Evolutionary conservation across 129 eudicot genomes (phyloP), one percentile per base, ranked within the genome.

Genomic region (Deinandra increscens): DNA sequence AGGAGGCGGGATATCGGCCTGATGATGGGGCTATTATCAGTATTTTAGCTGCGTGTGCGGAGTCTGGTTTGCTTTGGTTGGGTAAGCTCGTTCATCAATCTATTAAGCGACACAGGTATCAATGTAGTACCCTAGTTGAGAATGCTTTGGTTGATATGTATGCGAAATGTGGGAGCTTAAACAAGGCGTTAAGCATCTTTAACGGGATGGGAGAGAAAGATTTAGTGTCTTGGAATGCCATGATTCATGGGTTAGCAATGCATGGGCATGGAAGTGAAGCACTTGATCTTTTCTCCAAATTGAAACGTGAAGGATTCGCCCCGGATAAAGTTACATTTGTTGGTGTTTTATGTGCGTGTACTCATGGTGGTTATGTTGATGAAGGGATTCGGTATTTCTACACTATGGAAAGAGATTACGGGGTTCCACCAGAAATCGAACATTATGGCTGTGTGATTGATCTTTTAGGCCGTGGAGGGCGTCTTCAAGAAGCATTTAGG

Each of bases 371-470:
- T 29, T 79, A 73, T 70, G 71, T 87, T 5, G 78, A 87, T 0
- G 84, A 84, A 31, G 98, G 98, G 46, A 55, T 87, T 60, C 59
- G 66, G 10, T 85, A 76, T 64, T 93, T 93, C 68, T 73, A 89
- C 76, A 65, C 76, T 23, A 93, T 93, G 98, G 88, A 89, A 74
- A 71, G 66, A 64, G 92, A 89, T 51, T 87, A 86, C 4, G 81
- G 83, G 3, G 72, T 89, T 10, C 56, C 67, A 17, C 97, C 97
- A 8, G 83, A 83, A 76, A 85, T 93, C n/a, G 96, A 85, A 82
- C 98, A 86, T 59, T 89, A 89, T 65, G 97, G 98, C 3, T 93
- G 98, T 69, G 66, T 85, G 80, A 87, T 93, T 39, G 98, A 93
- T 81, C 86, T 93, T 44, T 73, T 93, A 63, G 95, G 97, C 5